Conservation (phyloP, 2,329 filamentous ascomycete genomes). For the Fusarium sp. region DNA sequence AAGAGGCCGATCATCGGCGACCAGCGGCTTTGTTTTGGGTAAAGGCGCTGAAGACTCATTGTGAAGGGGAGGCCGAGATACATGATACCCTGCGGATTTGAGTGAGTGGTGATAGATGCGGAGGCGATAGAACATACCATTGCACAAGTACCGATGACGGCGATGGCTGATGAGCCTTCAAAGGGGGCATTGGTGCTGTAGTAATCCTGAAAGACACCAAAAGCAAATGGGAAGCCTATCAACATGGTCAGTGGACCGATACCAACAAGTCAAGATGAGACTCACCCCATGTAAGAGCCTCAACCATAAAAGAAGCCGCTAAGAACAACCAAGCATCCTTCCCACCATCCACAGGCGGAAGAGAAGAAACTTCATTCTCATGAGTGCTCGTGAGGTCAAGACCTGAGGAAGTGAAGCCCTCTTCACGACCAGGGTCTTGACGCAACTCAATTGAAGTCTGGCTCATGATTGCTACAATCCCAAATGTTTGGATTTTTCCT, state of each 20-base stretch:
- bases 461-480: not conserved
- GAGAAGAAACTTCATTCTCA: constrained; percentile 5
- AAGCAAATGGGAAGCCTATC: constrained; percentile 74
- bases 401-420: not conserved
- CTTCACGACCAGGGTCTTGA: not conserved
- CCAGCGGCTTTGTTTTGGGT: constrained; percentile 54
- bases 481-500: not conserved
- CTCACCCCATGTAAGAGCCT: constrained; percentile 52
- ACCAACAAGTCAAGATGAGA: rapidly evolving
- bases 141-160: constrained; percentile 73
- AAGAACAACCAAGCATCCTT: constrained; percentile 53
- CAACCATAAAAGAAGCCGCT: constrained; percentile 48
- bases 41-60: constrained; percentile 40
- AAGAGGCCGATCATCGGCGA: constrained; percentile 59
- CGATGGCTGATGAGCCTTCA: constrained; percentile 63
- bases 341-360: constrained; percentile 49
- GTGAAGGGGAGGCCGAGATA: constrained; percentile 57
- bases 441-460: constrained; percentile 4
- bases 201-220: constrained; percentile 78
- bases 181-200: constrained; percentile 72
- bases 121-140: constrained; percentile 56
- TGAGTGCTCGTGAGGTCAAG: not conserved
- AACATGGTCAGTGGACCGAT: not conserved
- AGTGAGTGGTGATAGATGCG: not conserved
- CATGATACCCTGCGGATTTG: constrained; percentile 59